Conservation (phyloP, 2,329 filamentous ascomycete species). For the Aureobasidium melanogenum region DNA sequence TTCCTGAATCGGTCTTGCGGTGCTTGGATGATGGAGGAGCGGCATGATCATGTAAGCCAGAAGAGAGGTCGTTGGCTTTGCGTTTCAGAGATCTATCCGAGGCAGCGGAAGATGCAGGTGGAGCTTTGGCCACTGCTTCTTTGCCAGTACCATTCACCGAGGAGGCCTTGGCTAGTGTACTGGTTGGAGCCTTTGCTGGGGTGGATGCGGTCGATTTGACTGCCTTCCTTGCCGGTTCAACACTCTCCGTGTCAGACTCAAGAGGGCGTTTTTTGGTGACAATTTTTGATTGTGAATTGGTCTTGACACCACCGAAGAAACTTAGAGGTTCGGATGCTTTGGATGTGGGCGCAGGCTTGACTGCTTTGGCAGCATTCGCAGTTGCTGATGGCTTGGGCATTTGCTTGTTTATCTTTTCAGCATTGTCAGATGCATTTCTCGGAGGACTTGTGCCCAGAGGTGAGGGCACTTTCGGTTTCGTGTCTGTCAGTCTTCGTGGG, state of each 20-base stretch:
- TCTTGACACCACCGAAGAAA: slow-evolving; percentile 6
- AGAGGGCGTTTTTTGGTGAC: slow-evolving; percentile 10
- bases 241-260: slow-evolving; percentile 3
- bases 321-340: not conserved
- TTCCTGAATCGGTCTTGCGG: slow-evolving; percentile 25
- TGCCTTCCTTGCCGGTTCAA: not conserved
- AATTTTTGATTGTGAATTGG: not conserved
- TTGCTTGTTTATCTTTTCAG: slow-evolving; percentile 24
- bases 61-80: slow-evolving; percentile 33
- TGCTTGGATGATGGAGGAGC: slow-evolving; percentile 20
- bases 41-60: slow-evolving; percentile 18
- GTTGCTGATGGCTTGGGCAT: not conserved
- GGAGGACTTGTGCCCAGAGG: slow-evolving; percentile 53
- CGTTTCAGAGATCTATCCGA: slow-evolving; percentile 33
- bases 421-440: slow-evolving; percentile 50
- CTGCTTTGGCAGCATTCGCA: not conserved
- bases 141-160: slow-evolving; percentile 14
- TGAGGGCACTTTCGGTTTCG: slow-evolving; percentile 52
- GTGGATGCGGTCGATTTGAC: slow-evolving; percentile 28
- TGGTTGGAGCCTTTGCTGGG: slow-evolving; percentile 3
- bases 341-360: not conserved
- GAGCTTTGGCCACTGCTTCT: slow-evolving; percentile 12
- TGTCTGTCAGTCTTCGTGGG: slow-evolving; percentile 27
- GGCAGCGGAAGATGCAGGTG: slow-evolving; percentile 22
- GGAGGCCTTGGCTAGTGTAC: not conserved